Evolutionary conservation across 495 filamentous ascomycete genomes (phyloP), one percentile per base, ranked within the genome.

Genomic region (Cercophora samala): DNA sequence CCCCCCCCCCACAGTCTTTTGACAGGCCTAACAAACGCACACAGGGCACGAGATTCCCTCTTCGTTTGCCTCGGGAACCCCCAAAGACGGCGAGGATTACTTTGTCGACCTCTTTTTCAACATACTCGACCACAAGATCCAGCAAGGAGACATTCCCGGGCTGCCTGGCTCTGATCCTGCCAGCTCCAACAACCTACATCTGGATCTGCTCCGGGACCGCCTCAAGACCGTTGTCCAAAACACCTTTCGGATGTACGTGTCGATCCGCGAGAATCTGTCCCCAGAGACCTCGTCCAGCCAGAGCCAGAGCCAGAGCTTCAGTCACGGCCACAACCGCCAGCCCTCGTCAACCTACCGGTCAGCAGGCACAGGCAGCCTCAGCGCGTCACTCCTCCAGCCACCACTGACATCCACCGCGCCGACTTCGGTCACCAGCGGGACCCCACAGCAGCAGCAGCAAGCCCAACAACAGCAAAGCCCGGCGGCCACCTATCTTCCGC

Each of bases 91-190:
- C 18, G 70, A 74, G 60, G 60, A 64, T 13, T 62, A 62, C 24
- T 74, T 74, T 64, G 66, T 67, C 56, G 69, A 70, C 21, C 70
- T 72, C 42, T 74, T 74, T 46, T 26, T 69, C 5, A 64, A 65
- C 65, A 74, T 74, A 22, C 68, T 74, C 22, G 65, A 74, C 61
- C 72, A 74, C 67, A 74, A 69, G 32, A 61, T 72, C 37, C 62
- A 55, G 21, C 70, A 69, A 29, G 64, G 67, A 55, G 72, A 74
- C 58, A 72, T 74, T 52, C 65, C 69, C 5, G n/a, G n/a, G n/a
- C 60, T 73, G n/a, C 42, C 62, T 0, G 25, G 5, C 25, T 19
- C 17, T 24, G n/a, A 11, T 8, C n/a, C 5, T 19, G 6, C n/a
- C 9, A 22, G 22, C 53, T 25, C 58, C 26, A 55, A 69, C 18